Evolutionary conservation across 805 yeast genomes (phyloP), one percentile per base, ranked within the genome.

Genomic region (Nakazawaea wyomingensis): DNA sequence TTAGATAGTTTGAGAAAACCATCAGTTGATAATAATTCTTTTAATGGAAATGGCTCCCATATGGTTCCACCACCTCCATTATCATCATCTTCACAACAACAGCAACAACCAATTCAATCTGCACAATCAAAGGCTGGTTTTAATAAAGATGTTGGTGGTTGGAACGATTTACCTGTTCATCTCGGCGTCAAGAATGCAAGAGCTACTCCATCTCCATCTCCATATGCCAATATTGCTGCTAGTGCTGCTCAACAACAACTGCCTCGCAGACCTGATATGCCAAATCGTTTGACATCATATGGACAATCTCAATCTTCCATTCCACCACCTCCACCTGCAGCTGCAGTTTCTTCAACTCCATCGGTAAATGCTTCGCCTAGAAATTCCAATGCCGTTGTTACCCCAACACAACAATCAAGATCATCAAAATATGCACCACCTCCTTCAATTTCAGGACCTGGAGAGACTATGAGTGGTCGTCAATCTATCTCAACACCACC

Each of bases 131-230:
- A 29, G 13, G 20, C 52, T 50, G 52, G 14, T 21, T 16, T 24
- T 26, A 29, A 18, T 8, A 62, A 60, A 42, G 76, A 76, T 34
- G 74, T 74, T 30, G 85, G 80, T 30, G 87, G 86, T 3, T 81
- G 88, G 87, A 81, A 80, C 52, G 86, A 80, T 54, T 62, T 82
- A 47, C 87, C 88, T 39, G 69, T 75, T 9, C 62, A 70, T 22
- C 37, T 63, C 45, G 54, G 59, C 27, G 21, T 54, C 7, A 50
- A 54, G 35, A 37, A 37, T 16, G 60, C 71, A 8, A 72, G 73
- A 40, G 65, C 72, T 24, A 68, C 78, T 14, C 64, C 75, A 5
- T 17, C 47, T 5, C 40, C 47, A 13, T 44, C 47, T 21, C 47
- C 47, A 14, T 44, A 44, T 39, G 37, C 41, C 11, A 33, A 27